Evolutionary conservation across 495 filamentous ascomycete species (phyloP).

Genomic region (Penicillium egyptiacum): DNA sequence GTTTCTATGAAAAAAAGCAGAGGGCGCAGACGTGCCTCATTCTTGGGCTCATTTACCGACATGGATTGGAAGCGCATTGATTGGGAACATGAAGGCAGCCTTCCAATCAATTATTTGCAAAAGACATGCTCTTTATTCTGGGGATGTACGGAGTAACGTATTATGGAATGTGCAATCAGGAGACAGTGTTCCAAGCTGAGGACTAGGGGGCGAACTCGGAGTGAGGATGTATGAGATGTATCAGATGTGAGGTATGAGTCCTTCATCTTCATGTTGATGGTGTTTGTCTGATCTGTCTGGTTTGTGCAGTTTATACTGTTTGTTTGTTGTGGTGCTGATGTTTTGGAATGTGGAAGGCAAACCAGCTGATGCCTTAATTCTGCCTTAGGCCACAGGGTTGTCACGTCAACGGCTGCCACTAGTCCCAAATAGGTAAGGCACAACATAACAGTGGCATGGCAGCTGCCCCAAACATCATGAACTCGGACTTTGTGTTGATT

Average conservation of each 20-base stretch:
- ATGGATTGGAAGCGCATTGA: background rate
- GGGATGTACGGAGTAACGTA: too few species aligned
- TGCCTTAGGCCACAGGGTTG: constrained; percentile 35
- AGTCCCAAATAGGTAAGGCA: constrained; percentile 35
- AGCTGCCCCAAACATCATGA: constrained; percentile 40
- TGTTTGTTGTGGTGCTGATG: constrained; percentile 13
- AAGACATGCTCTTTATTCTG: background rate
- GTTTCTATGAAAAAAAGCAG: background rate
- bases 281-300: background rate
- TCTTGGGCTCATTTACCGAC: background rate
- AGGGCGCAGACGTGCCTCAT: background rate
- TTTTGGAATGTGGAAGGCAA: constrained; percentile 21
- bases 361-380: constrained; percentile 19
- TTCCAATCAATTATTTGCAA: background rate
- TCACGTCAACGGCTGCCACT: constrained; percentile 43
- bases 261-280: background rate
- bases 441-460: constrained; percentile 50
- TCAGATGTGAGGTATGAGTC: constrained; percentile 2
- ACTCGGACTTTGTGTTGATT: constrained; percentile 32
- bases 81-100: background rate
- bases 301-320: constrained; percentile 13
- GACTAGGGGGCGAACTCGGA: background rate
- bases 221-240: background rate
- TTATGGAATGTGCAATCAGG: background rate
- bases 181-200: background rate